Evolutionary conservation across 495 filamentous ascomycete species (phyloP), one percentile per base, ranked within the genome.

Genomic region (Astrothelium subdiscretum): DNA sequence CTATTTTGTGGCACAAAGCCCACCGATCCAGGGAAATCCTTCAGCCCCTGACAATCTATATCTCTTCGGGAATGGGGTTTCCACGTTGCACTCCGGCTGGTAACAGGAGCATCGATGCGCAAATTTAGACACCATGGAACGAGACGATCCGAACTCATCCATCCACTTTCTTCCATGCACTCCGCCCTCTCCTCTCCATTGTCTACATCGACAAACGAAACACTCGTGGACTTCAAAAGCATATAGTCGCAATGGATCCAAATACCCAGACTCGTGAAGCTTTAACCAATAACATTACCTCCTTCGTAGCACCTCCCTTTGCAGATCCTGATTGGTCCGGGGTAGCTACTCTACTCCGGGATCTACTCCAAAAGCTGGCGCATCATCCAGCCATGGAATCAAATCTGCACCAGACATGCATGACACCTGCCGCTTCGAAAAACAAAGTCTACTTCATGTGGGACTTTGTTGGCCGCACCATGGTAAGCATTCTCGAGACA

Each of bases 381-480:
- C 38, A 70, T 60, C 74, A 75, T 61, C 57, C 64, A 12, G 74
- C 73, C 32, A 75, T 76, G 73, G 64, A 43, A 29, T 38, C 60
- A 10, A 74, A 75, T 57, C 62, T 74, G 1, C 63, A 72, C 3
- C 72, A 74, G 52, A 71, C 66, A 0, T 74, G 69, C 64, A 72
- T 70, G 71, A 71, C 69, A 15, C 74, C 72, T 13, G 69, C 74
- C 3, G 61, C 59, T 1, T 60, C 52, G 27, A 76, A 74, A 65
- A 73, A 70, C 52, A 72, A 69, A 12, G 67, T 74, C 1, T 76
- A 74, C 31, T 73, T 74, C 64, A 70, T 70, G 69, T 72, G 72
- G 74, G 71, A 75, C 52, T 76, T 72, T 59, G 68, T 70, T 1
- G 69, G 68, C 1, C 64, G 68, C 29, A 72, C 67, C 1, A 58